phyloP scores from a whole-genome alignment of 2,329 filamentous ascomycete species.

The Pyrenochaeta sp. region DNA sequence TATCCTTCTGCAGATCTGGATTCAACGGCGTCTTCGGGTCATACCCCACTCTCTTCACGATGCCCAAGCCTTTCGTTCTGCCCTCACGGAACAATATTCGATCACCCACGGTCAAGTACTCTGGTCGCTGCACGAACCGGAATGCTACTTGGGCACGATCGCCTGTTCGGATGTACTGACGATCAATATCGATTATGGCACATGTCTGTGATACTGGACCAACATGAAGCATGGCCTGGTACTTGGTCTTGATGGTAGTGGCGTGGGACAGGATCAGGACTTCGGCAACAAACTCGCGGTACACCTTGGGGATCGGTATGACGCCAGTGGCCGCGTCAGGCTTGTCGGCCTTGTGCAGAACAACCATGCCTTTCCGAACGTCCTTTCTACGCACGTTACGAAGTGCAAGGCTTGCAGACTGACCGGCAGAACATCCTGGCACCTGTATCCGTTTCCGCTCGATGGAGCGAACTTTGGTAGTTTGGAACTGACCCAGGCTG shows the following conservation, averaged over 20 bases:
- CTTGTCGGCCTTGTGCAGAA: constrained; percentile 81
- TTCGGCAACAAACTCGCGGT: constrained; percentile 66
- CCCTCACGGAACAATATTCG: constrained; percentile 92
- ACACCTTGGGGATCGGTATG: constrained; percentile 57
- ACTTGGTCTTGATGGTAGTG: constrained; percentile 95
- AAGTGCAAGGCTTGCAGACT: constrained; percentile 90
- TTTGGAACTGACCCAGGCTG: constrained; percentile 85
- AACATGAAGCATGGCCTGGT: constrained; percentile 98
- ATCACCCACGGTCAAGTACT: constrained; percentile 89
- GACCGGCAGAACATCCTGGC: constrained; percentile 85
- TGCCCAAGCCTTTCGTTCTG: constrained; percentile 91
- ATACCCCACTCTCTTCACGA: constrained; percentile 91
- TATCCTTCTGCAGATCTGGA: constrained; percentile 34
- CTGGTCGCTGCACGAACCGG: constrained; percentile 90
- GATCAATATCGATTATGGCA: constrained; percentile 95
- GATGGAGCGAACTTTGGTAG: constrained; percentile 88
- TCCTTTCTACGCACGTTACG: constrained; percentile 89
- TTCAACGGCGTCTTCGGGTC: constrained; percentile 65
- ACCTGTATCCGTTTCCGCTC: constrained; percentile 92
- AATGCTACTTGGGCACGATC: constrained; percentile 95
- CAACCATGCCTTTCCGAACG: constrained; percentile 97
- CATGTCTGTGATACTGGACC: constrained; percentile 95
- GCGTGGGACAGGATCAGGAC: constrained; percentile 95
- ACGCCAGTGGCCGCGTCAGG: constrained; percentile 53
- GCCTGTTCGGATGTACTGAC: constrained; percentile 92